phyloP scores from a whole-genome alignment of 371 early-diverging fungal species.

The Lichtheimia hyalospora region DNA sequence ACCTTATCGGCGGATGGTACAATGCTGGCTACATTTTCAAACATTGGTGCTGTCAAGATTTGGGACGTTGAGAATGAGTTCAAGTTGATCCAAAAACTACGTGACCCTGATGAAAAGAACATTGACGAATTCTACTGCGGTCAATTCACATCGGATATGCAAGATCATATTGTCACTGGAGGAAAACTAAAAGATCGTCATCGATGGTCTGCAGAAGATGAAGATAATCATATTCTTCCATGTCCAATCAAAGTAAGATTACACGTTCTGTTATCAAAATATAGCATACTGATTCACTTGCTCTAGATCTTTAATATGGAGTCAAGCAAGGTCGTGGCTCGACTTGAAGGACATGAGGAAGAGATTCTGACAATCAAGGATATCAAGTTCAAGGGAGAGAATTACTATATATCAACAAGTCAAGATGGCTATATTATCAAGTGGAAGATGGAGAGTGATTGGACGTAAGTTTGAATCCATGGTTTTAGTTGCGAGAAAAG shows the following conservation, averaged over 20 bases:
- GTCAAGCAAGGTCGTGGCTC: constrained; percentile 67
- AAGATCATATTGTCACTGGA: constrained; percentile 28
- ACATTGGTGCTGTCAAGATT: constrained; percentile 72
- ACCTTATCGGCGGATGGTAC: constrained; percentile 79
- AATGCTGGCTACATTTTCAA: constrained; percentile 83
- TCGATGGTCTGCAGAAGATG: constrained; percentile 84
- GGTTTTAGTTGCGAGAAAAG: no score
- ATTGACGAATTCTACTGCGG: constrained; percentile 93
- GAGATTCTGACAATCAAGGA: constrained; percentile 83
- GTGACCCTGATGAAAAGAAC: constrained; percentile 74
- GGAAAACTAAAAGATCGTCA: constrained; percentile 78
- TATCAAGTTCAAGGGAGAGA: constrained; percentile 71
- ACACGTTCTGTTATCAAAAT: background rate
- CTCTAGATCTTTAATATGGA: constrained; percentile 74
- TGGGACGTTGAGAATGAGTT: constrained; percentile 80
- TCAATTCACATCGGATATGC: constrained; percentile 57
- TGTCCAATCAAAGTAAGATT: constrained; percentile 76
- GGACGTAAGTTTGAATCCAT: constrained; percentile 50
- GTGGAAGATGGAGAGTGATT: constrained; percentile 80
- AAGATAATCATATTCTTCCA: constrained; percentile 89
- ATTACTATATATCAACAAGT: constrained; percentile 83
- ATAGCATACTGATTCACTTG: background rate
- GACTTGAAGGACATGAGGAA: constrained; percentile 81
- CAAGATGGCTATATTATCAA: constrained; percentile 91
- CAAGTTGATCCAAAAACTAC: constrained; percentile 62